A percentile compares a stretch with the other conserved stretches of the same genome.
Conservation (phyloP, 2,329 filamentous ascomycete genomes). For the Macrophomina pseudophaseolina region DNA sequence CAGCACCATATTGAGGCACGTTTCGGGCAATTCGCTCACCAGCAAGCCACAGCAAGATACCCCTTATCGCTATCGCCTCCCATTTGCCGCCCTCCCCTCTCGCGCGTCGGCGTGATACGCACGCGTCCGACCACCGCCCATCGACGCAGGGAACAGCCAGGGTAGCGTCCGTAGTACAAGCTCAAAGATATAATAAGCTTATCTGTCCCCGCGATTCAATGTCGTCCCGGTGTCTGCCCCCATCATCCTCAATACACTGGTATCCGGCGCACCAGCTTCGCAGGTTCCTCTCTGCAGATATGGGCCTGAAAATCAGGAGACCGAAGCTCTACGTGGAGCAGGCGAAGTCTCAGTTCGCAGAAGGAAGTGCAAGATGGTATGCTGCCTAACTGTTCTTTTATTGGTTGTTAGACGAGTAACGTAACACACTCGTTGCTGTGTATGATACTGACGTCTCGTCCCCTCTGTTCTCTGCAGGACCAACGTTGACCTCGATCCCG, state of each 20-base stretch:
- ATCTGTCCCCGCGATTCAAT: not conserved
- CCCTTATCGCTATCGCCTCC: conserved; percentile 19
- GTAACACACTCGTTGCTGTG: no score
- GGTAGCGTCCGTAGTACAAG: not conserved
- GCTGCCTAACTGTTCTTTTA: not conserved
- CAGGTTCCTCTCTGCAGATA: not conserved
- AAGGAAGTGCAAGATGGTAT: conserved; percentile 32
- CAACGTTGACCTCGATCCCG: conserved; percentile 57
- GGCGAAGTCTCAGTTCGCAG: conserved; percentile 52
- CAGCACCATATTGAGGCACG: not conserved
- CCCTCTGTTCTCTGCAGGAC: conserved; percentile 37
- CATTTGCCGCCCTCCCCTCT: not conserved
- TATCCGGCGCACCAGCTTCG: not conserved
- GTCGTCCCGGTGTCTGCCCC: not conserved
- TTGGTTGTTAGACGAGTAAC: no score
- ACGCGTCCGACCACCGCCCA: not conserved
- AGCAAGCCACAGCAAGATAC: conserved; percentile 4
- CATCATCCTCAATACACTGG: not conserved
- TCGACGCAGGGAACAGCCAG: conserved; percentile 4
- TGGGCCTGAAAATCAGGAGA: conserved; percentile 27
- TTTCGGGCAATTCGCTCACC: not conserved
- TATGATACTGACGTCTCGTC: no score
- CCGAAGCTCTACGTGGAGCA: conserved; percentile 53
- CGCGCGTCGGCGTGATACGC: conserved; percentile 13
- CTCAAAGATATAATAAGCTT: conserved; percentile 9